Percentiles rank a stretch among this genome's conserved stretches.
These are phyloP conservation scores for Mycena capillaripes DNA, from an alignment of 768 basidiomycete genomes.

Conservation along the genomic window DNA sequence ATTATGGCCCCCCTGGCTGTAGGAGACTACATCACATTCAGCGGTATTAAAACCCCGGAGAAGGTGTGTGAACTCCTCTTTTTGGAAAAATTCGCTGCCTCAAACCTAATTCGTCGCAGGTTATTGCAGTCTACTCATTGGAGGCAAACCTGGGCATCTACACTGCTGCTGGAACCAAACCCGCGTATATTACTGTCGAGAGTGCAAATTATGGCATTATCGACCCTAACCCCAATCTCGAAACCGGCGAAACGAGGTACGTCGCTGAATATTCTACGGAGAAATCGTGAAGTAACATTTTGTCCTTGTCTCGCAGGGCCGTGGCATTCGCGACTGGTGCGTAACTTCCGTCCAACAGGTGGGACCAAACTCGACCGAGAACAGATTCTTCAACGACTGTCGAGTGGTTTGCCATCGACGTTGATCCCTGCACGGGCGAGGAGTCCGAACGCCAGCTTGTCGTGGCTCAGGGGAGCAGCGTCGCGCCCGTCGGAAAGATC, in stretches of 20 bases:
- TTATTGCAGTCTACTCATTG: constrained; percentile 26
- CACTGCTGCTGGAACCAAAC: constrained; percentile 37
- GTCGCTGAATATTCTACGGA: neutral
- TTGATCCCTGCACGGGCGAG: constrained; percentile 39
- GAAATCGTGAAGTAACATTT: neutral
- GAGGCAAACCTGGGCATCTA: constrained; percentile 38
- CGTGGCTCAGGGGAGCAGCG: neutral
- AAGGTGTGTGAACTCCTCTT: constrained; percentile 20
- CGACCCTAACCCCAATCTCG: neutral
- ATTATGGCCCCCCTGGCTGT: constrained; percentile 4
- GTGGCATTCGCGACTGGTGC: neutral
- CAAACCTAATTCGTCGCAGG: neutral
- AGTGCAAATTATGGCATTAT: constrained; percentile 4
- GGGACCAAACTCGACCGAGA: neutral
- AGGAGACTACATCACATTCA: constrained; percentile 40
- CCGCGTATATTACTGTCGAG: constrained; percentile 32
- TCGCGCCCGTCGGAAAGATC: neutral
- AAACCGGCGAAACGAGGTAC: constrained; percentile 3
- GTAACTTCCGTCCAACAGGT: neutral
- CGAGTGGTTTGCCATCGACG: constrained; percentile 38
- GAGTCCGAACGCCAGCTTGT: constrained; percentile 32
- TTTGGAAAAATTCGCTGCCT: too few relatives aligned
- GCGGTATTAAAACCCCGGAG: constrained; percentile 31
- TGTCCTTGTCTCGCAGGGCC: neutral
- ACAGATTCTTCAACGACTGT: constrained; percentile 22